Conservation (phyloP, 345 rosid genomes). For the Hibiscus trionum region DNA sequence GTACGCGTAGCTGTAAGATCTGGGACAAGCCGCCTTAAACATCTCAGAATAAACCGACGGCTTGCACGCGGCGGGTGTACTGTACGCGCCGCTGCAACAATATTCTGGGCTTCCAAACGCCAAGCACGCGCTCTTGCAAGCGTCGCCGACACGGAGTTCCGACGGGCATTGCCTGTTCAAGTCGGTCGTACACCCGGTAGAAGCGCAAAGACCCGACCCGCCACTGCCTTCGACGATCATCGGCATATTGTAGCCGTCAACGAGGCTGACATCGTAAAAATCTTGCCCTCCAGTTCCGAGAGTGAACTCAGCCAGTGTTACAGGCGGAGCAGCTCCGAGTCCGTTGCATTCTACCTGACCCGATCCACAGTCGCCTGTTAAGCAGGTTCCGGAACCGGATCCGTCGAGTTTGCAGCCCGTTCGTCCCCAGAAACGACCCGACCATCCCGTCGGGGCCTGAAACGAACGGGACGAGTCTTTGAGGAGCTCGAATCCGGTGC, state of each 20-base stretch:
- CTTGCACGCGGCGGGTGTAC: not conserved
- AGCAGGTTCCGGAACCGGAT: conserved; percentile 51
- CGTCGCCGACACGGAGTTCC: no score
- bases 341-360: conserved; percentile 61
- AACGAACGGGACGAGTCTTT: conserved; percentile 49
- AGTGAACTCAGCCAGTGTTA: conserved; percentile 80
- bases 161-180: conserved; percentile 71
- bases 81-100: no score
- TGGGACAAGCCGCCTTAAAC: conserved; percentile 89
- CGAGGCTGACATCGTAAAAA: conserved; percentile 91
- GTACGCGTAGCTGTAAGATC: conserved; percentile 89
- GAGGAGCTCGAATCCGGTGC: conserved; percentile 57
- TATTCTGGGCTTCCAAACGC: no score
- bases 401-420: conserved; percentile 58
- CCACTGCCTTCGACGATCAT: conserved; percentile 70
- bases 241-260: conserved; percentile 88
- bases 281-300: conserved; percentile 73
- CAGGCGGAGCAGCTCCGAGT: conserved; percentile 78
- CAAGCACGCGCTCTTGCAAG: no score
- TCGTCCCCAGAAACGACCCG: conserved; percentile 76
- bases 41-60: conserved; percentile 85
- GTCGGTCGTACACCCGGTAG: conserved; percentile 77
- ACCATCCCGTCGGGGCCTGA: conserved; percentile 74
- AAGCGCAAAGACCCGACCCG: conserved; percentile 66
- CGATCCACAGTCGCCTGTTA: conserved; percentile 75